phyloP scores from a whole-genome alignment of 1,139 yeast genomes.

The Blastobotrys aristatus region DNA sequence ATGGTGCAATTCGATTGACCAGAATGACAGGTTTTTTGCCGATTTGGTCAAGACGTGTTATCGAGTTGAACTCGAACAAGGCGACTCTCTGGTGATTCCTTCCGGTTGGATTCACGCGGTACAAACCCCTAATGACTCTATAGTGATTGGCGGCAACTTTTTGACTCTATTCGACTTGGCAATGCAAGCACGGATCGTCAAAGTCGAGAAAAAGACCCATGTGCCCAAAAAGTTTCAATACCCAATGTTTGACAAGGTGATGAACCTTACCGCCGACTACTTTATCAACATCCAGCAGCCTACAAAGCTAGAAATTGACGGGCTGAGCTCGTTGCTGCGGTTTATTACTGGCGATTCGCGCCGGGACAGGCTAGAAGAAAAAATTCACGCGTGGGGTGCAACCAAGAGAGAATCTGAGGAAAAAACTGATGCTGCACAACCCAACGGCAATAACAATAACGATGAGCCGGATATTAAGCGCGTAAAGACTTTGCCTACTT shows the following conservation, averaged over 20 bases:
- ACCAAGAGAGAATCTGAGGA: not conserved
- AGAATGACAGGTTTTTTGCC: constrained; percentile 63
- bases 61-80: constrained; percentile 56
- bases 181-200: constrained; percentile 56
- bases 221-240: constrained; percentile 75
- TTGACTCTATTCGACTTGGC: constrained; percentile 58
- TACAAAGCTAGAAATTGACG: constrained; percentile 1
- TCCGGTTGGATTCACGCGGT: constrained; percentile 95
- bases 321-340: not conserved
- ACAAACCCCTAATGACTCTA: constrained; percentile 71
- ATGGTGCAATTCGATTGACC: constrained; percentile 70
- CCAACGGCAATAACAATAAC: too few species aligned
- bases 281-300: constrained; percentile 5
- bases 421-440: too few species aligned
- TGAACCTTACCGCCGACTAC: constrained; percentile 51
- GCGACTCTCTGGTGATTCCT: constrained; percentile 79
- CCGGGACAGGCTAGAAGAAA: not conserved
- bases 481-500: too few species aligned
- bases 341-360: not conserved
- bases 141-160: constrained; percentile 86
- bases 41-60: constrained; percentile 48
- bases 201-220: constrained; percentile 59
- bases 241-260: constrained; percentile 66
- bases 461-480: too few species aligned
- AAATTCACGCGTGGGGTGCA: not conserved